Base-by-base conservation (phyloP, 495 filamentous ascomycete species). In the Podospora fimiseda region DNA sequence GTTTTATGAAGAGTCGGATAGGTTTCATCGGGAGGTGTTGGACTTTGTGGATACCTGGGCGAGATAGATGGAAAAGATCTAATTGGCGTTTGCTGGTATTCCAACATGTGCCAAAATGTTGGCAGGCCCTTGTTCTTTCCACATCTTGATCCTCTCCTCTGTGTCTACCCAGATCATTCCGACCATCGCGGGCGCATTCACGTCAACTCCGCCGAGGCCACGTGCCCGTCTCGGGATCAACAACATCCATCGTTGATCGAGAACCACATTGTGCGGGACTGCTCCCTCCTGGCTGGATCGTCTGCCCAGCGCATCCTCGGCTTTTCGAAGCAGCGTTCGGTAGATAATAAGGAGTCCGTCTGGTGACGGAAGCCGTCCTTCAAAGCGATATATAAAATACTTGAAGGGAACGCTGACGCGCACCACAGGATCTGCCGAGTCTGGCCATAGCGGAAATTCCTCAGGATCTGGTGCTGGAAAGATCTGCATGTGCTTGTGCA, bases 401-500 rank as follows among this genome's bases (percentile, higher is more conserved):
- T 41, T 46, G 30, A 57, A 61, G 9, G 61, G 27, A 6, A 33
- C 27, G 27, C 11, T 33, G 5, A 11, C 27, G 6, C 27, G 61
- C 41, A 54, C 7, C 14, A 21, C n/a, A 1, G 48, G 30, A 0
- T 38, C 55, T 14, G 37, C 38, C 6, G 42, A 11, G 18, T 61
- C 56, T 15, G 50, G 53, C 53, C 55, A 60, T 1, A 64, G 51
- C 1, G n/a, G 2, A 27, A 59, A 56, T n/a, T 33, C 9, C 9
- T 56, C 44, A 9, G 24, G 24, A 11, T 41, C 47, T 0, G 57
- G 56, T 1, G 53, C 60, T 2, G 69, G 68, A 37, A 75, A 46
- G 21, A 75, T 39, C 36, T 75, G 72, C 51, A 73, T 49, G 59
- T 75, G 72, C 56, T 75, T 75, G 58, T 75, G 72, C 52, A 66